Conservation (phyloP, 495 filamentous ascomycete genomes). For the Filosporella fistucella region DNA sequence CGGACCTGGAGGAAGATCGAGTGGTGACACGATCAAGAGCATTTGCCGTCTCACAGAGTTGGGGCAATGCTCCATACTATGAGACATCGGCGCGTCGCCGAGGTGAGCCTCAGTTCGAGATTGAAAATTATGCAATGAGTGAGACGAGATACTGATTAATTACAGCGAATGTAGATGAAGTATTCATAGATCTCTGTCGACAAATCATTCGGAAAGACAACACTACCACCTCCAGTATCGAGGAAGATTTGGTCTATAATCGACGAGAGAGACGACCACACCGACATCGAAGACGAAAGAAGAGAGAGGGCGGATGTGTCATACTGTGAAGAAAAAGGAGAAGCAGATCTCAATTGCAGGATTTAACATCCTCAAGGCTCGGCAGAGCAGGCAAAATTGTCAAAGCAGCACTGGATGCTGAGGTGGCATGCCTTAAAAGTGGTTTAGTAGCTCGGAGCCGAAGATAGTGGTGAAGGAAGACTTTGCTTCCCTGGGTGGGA, state of each 20-base stretch:
- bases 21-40: conserved; percentile 77
- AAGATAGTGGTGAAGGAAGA: too few species aligned
- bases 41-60: conserved; percentile 81
- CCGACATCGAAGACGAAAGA: conserved; percentile 13
- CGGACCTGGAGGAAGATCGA: conserved; percentile 89
- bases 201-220: conserved; percentile 74
- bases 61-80: conserved; percentile 91
- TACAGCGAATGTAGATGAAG: conserved; percentile 87
- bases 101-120: conserved; percentile 46
- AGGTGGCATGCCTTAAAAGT: too few species aligned
- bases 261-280: conserved; percentile 16
- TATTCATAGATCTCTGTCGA: conserved; percentile 87
- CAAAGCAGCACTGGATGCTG: too few species aligned
- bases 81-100: conserved; percentile 81
- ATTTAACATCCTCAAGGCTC: too few species aligned
- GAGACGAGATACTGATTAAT: background rate
- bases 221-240: conserved; percentile 23
- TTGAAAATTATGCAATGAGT: background rate
- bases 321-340: too few species aligned
- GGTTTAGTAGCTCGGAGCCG: too few species aligned
- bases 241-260: conserved; percentile 26
- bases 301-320: too few species aligned
- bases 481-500: too few species aligned
- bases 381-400: too few species aligned
- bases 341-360: too few species aligned